Conservation (phyloP, 148 eudicot genomes). For the Spergularia marina region DNA sequence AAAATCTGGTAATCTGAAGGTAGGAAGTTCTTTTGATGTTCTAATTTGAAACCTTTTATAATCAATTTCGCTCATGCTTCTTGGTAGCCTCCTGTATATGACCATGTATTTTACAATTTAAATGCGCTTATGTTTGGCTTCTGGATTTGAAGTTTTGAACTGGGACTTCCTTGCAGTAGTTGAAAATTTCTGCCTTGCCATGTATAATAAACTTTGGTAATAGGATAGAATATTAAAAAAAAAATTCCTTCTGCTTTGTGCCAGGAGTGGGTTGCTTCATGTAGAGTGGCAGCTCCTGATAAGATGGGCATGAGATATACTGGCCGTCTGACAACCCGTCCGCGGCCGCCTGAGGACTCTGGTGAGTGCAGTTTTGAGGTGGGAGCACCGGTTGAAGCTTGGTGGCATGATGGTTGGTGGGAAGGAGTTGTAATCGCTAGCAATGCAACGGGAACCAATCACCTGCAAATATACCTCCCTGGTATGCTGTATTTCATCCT, state of each 20-base stretch:
- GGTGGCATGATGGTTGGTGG: slow-evolving; percentile 99
- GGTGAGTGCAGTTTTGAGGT: slow-evolving; percentile 35
- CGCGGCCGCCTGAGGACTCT: slow-evolving; percentile 33
- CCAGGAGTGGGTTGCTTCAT: slow-evolving; percentile 75
- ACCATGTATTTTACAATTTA: too few species aligned
- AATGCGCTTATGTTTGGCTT: too few species aligned
- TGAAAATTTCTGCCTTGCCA: too few species aligned
- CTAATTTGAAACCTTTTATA: neutral
- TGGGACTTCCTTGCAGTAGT: too few species aligned
- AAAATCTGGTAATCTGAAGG: slow-evolving; percentile 65
- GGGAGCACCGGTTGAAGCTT: slow-evolving; percentile 72
- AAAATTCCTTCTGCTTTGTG: neutral
- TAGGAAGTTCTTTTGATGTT: slow-evolving; percentile 14
- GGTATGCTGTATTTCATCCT: slow-evolving; percentile 34
- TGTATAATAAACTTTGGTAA: neutral
- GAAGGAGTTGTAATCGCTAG: slow-evolving; percentile 56
- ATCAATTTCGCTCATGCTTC: too few species aligned
- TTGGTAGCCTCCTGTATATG: too few species aligned
- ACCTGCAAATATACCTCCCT: slow-evolving; percentile 53
- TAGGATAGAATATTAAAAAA: neutral
- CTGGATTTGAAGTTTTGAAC: too few species aligned
- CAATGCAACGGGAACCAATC: slow-evolving; percentile 31
- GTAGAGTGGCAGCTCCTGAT: slow-evolving; percentile 65
- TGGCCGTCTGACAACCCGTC: slow-evolving; percentile 63
- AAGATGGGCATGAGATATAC: slow-evolving; percentile 61